phyloP scores from a whole-genome alignment of 2,329 filamentous ascomycete species.

The Claviceps pazoutovae region DNA sequence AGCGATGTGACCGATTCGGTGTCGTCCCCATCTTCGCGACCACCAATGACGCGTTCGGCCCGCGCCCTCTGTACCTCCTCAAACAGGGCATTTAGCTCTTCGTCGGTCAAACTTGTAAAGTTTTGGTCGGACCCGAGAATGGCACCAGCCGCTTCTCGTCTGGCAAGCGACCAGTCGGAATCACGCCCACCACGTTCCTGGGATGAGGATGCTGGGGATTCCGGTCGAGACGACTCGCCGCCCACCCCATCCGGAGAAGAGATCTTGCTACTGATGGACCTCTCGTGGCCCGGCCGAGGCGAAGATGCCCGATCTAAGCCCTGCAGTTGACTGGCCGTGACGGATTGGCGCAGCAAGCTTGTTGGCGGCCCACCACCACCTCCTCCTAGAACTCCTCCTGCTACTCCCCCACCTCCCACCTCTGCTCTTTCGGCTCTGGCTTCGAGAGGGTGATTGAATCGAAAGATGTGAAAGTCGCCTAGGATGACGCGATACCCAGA shows the following conservation, averaged over 20 bases:
- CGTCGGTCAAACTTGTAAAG: constrained; percentile 77
- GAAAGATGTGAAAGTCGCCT: constrained; percentile 96
- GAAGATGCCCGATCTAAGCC: constrained; percentile 39
- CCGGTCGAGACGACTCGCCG: constrained; percentile 62
- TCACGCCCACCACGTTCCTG: constrained; percentile 54
- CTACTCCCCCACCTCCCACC: constrained; percentile 34
- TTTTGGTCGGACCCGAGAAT: constrained; percentile 86
- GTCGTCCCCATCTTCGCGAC: constrained; percentile 74
- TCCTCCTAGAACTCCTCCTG: too few species aligned
- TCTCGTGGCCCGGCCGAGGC: constrained; percentile 51
- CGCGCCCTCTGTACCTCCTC: constrained; percentile 85
- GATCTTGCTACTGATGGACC: constrained; percentile 68
- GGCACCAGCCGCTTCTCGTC: constrained; percentile 82
- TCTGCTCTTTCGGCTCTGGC: constrained; percentile 84
- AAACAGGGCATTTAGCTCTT: constrained; percentile 84
- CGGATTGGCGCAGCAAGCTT: constrained; percentile 67
- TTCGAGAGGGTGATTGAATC: constrained; percentile 96
- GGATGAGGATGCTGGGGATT: constrained; percentile 64
- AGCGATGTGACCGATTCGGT: constrained; percentile 76
- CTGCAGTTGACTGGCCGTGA: constrained; percentile 47
- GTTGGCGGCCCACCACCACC: constrained; percentile 20
- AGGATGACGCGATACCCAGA: constrained; percentile 92
- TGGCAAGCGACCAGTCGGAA: constrained; percentile 87
- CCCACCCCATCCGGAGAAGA: constrained; percentile 44
- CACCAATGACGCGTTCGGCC: constrained; percentile 55